Evolutionary conservation across 176 grass and related monocot species (phyloP).

Genomic region (Carex cristatella): DNA sequence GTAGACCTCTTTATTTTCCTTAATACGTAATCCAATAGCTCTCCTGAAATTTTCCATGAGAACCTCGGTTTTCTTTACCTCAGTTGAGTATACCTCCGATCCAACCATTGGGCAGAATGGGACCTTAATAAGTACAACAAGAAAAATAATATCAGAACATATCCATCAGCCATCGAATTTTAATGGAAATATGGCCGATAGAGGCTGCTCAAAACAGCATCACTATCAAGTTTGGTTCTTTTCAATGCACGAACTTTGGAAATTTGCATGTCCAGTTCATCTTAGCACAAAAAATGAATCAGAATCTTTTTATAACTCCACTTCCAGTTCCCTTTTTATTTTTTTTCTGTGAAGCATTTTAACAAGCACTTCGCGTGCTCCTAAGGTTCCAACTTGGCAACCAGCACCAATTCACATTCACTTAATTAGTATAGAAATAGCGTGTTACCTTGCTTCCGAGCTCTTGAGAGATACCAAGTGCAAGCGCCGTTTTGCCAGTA

Average conservation of each 20-base stretch:
- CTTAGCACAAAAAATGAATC: neutral
- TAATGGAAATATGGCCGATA: neutral
- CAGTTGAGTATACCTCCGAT: constrained; percentile 92
- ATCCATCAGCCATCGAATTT: neutral
- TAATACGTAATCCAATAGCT: constrained; percentile 90
- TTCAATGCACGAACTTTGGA: neutral
- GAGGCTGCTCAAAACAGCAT: neutral
- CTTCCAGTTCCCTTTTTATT: neutral
- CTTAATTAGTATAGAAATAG: neutral
- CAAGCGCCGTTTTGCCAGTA: constrained; percentile 85
- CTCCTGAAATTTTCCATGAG: constrained; percentile 90
- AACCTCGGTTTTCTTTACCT: constrained; percentile 98
- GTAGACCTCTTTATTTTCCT: constrained; percentile 95
- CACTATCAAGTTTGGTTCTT: neutral
- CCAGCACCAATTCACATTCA: neutral
- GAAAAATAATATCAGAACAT: neutral
- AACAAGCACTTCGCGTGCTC: neutral
- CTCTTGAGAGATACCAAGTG: constrained; percentile 87
- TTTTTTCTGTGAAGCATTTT: neutral
- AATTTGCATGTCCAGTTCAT: neutral
- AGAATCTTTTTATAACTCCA: neutral
- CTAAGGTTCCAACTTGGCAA: neutral
- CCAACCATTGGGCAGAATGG: constrained; percentile 99
- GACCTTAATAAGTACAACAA: constrained; percentile 37
- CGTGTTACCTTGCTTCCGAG: constrained; percentile 81